Evolutionary conservation across 1,284 basidiomycete species (phyloP), one percentile per base, ranked within the genome.

Genomic region (Moniliophthora roreri): DNA sequence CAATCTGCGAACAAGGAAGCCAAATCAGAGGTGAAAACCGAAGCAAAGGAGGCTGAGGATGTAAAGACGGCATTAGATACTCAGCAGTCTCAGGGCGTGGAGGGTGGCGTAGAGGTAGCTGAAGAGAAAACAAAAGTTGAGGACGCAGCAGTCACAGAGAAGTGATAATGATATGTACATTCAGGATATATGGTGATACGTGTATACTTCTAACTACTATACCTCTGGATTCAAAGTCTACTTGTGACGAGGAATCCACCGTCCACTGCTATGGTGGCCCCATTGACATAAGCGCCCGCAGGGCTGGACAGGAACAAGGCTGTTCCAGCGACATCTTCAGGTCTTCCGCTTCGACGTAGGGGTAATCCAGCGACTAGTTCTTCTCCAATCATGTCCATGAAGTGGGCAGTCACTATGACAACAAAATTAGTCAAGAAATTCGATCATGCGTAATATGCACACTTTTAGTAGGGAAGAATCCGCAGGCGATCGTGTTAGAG

Each of bases 401-500:
- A 82, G 26, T 79, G 72, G 4, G 78, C 77, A 70, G 86, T 88
- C 82, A 89, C 82, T 84, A 39, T 26, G 26, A 53, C n/a, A 15
- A 10, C 21, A 35, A 10, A 44, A 37, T 40, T 11, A 35, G 41
- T 11, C 46, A 42, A 28, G 41, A 48, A 24, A 23, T 18, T 26
- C 53, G 2, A 48, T 26, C 7, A 34, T 11, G 18, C 26, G 39
- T 48, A n/a, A 16, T 42, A 9, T 13, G 62, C 70, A 49, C 57
- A 81, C 80, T 74, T 67, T 78, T 80, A 64, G 73, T 81, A 80
- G 1, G 77, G 73, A 66, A 62, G 8, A 44, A 45, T 16, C 83
- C 87, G 54, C 84, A 84, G 1, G 86, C 85, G 54, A 89, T 81
- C 4, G 83, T 82, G 64, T 89, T 89, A 64, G 83, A 82, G 15